Evolutionary conservation across 768 basidiomycete species (phyloP), one percentile per base, ranked within the genome.

Genomic region (Collybia mongolica): DNA sequence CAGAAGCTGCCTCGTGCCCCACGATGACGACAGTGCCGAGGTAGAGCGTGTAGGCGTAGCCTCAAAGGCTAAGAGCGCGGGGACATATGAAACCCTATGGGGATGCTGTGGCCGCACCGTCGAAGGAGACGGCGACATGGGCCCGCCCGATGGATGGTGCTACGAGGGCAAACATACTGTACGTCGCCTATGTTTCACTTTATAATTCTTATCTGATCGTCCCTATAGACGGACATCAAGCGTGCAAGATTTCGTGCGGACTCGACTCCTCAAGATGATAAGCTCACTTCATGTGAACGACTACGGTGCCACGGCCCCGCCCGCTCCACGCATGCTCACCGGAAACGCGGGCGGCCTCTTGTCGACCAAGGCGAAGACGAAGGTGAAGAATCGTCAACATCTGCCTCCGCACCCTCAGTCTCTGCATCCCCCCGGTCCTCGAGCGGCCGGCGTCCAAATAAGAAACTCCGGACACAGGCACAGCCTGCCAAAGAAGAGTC

Each of bases 121-220:
- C 5, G 83, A 88, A 20, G 89, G 89, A 0, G 82, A 86, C 54
- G 89, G 90, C 1, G 85, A 88, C 54, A 85, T 86, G 70, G 89
- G 89, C 0, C 89, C 90, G 1, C 90, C 89, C 1, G 87, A 90
- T 61, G 90, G 89, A 1, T 92, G 88, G 88, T 92, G 89, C 59
- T 91, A 90, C 58, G 88, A 91, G 63, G 89, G 89, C 3, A 80
- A 76, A 64, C 89, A 92, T 63, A 90, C 89, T 6, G 84, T 84
- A 44, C 53, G 82, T 76, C 18, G 42, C 26, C 17, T 18, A 6
- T 43, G 28, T 26, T 20, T 48, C 41, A 39, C 22, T 48, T 36
- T 24, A 19, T 48, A 32, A 49, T 38, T 44, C 32, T 46, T 46
- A 19, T 39, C 38, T 53, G 48, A 46, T 24, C 52, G 23, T 20